Evolutionary conservation across 345 rosid genomes (phyloP).

Genomic region (Salix viminalis): DNA sequence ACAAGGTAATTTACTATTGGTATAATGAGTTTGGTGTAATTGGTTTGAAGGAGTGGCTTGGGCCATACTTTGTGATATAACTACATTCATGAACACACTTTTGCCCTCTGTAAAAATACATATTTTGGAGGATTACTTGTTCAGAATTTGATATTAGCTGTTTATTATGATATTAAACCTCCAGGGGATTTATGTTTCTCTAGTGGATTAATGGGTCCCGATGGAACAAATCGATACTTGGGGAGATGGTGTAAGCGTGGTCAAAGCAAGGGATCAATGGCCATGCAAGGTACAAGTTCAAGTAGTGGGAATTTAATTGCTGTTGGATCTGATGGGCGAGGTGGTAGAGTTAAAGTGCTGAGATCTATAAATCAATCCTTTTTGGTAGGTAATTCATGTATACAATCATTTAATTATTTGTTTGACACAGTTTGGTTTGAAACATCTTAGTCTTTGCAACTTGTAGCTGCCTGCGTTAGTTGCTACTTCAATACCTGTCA

Average conservation of each 20-base stretch:
- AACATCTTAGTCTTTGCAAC: no score
- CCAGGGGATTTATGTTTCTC: constrained; percentile 61
- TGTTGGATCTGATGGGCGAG: constrained; percentile 88
- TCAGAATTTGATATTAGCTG: neutral
- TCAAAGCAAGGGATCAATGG: constrained; percentile 30
- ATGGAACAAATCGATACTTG: constrained; percentile 57
- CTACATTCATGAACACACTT: neutral
- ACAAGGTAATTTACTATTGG: constrained; percentile 44
- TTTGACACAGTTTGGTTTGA: neutral
- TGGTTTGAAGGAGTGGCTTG: neutral
- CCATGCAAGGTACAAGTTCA: constrained; percentile 25
- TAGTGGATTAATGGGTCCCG: constrained; percentile 68
- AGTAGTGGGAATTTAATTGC: constrained; percentile 57
- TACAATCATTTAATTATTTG: neutral
- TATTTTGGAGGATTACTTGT: neutral
- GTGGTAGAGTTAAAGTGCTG: constrained; percentile 74
- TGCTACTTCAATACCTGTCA: neutral
- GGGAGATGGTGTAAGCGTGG: constrained; percentile 90
- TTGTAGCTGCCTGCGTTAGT: neutral
- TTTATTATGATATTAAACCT: constrained; percentile 9
- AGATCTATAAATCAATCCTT: constrained; percentile 52
- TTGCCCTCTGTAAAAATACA: neutral
- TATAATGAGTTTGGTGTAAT: neutral
- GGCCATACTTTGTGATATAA: neutral
- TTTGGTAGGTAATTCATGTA: constrained; percentile 35